Evolutionary conservation across 768 basidiomycete genomes (phyloP), one percentile per base, ranked within the genome.

Genomic region (Hortiboletus flavorubellus): DNA sequence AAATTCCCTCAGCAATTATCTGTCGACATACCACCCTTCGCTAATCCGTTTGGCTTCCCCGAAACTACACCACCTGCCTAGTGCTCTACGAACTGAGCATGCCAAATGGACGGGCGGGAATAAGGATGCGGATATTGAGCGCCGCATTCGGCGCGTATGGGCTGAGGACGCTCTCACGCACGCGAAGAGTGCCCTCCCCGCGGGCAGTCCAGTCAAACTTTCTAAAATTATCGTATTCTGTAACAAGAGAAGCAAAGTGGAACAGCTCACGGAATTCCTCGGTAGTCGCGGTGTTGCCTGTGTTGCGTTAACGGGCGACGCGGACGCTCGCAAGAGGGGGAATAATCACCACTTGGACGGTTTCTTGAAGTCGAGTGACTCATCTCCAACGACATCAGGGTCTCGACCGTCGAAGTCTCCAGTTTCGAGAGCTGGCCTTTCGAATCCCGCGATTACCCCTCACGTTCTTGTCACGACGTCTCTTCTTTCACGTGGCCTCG

Each of bases 381-480:
- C 55, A 10, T 37, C 59, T 1, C 15, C 43, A 0, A 21, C 10
- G 16, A 34, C 37, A 38, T 43, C 42, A n/a, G 50, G 33, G 23
- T 26, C 51, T 47, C 50, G 29, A 2, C 21, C 52, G 14, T 42
- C 55, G 15, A 51, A 51, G 8, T 14, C 49, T n/a, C 46, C 57
- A 0, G n/a, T 42, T 43, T 46, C 55, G 31, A 59, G 57, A 38
- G 59, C 51, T 14, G 56, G 53, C 5, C 60, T 41, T 42, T 68
- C 58, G 6, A 66, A 58, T 40, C 65, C 66, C 12, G 59, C 73
- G 44, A 64, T 72, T 8, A 70, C 71, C 0, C 83, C 87, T 15
- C 82, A 82, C 52, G 85, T 95, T 38, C 76, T 97, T 63, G 79
- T 96, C 51, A 95, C 94, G 34, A 97, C 94, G 0, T 95, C 93